Conservation (phyloP, 352 stramenopile genomes). For the Phytophthora sp. region DNA sequence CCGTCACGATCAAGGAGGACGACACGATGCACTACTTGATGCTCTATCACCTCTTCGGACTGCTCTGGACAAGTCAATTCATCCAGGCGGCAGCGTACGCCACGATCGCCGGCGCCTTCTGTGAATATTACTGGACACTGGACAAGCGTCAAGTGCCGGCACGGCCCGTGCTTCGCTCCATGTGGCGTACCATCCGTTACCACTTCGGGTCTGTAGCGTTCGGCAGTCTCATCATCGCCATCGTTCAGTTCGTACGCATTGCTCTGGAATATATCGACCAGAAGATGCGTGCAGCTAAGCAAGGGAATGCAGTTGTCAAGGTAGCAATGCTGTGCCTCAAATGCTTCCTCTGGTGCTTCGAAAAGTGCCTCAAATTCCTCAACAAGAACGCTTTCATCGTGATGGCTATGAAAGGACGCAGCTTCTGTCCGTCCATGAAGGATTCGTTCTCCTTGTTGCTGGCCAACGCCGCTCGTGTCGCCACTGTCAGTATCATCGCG, state of each 20-base stretch:
- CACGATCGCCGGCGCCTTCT: conserved; percentile 81
- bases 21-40: conserved; percentile 79
- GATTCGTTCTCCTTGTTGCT: conserved; percentile 96
- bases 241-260: conserved; percentile 81
- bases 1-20: conserved; percentile 57
- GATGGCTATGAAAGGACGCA: conserved; percentile 86
- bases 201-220: conserved; percentile 90
- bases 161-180: conserved; percentile 58
- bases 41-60: conserved; percentile 85
- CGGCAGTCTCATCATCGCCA: conserved; percentile 85
- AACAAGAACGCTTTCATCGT: conserved; percentile 92
- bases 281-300: conserved; percentile 65
- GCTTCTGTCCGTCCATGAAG: conserved; percentile 91
- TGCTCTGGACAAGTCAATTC: conserved; percentile 90
- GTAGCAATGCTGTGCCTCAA: conserved; percentile 89
- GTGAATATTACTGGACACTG: conserved; percentile 89
- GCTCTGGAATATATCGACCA: conserved; percentile 85
- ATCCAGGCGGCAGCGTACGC: conserved; percentile 79
- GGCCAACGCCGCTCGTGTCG: conserved; percentile 93
- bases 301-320: conserved; percentile 69
- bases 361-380: conserved; percentile 92
- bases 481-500: conserved; percentile 83
- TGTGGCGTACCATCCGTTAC: conserved; percentile 73
- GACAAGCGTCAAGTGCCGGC: conserved; percentile 67
- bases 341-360: conserved; percentile 89